These are phyloP conservation scores for Aureoboletus auriporus DNA, from an alignment of 768 basidiomycete genomes.

Conservation along the genomic window DNA sequence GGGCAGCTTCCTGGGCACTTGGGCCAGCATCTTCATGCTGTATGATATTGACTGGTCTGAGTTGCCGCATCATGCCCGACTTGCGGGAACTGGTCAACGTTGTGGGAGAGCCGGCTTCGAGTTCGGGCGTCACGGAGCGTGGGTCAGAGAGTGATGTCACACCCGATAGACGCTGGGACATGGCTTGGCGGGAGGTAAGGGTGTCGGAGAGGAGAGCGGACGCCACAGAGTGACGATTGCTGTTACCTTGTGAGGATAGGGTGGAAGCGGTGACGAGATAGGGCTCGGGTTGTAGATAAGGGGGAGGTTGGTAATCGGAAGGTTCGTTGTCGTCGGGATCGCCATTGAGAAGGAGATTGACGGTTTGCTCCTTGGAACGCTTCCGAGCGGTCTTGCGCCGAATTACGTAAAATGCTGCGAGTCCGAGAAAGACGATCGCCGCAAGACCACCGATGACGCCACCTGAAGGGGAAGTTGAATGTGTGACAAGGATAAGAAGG, in stretches of 20 bases:
- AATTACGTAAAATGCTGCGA: conserved; percentile 46
- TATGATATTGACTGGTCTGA: conserved; percentile 74
- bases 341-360: conserved; percentile 56
- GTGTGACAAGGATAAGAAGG: not conserved
- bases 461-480: conserved; percentile 26
- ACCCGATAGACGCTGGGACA: conserved; percentile 25
- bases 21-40: conserved; percentile 82
- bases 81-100: conserved; percentile 30
- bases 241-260: conserved; percentile 32
- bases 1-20: conserved; percentile 33
- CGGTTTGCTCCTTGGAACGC: conserved; percentile 51
- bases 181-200: conserved; percentile 23
- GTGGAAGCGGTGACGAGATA: conserved; percentile 69
- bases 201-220: conserved; percentile 17
- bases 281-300: conserved; percentile 74
- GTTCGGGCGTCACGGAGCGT: conserved; percentile 48
- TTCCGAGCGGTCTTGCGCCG: conserved; percentile 41
- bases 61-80: conserved; percentile 39
- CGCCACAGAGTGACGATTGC: conserved; percentile 16
- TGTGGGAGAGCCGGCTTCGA: conserved; percentile 17
- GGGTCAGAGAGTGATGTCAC: conserved; percentile 29
- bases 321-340: conserved; percentile 50
- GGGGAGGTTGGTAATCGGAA: conserved; percentile 49
- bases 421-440: conserved; percentile 36
- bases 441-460: conserved; percentile 60